Evolutionary conservation across 2,329 filamentous ascomycete species (phyloP), one percentile per base, ranked within the genome.

Genomic region (Onygenales sp.): DNA sequence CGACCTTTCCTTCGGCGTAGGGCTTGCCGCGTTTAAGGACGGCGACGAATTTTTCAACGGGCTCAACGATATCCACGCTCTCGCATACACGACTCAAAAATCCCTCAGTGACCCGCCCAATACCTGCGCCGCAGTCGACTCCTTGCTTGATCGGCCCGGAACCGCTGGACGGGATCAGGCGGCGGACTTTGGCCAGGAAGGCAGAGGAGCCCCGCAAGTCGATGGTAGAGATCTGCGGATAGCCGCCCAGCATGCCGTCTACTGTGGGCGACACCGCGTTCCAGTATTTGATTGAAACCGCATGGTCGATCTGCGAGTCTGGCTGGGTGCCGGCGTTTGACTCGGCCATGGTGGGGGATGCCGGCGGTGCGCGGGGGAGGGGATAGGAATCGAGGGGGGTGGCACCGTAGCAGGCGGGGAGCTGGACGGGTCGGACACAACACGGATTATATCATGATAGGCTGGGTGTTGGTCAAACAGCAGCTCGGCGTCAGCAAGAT

Each of bases 51-150:
- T 90, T 89, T 61, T 77, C 74, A 17, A 95, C 81, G 0, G 91
- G 92, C 73, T 96, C 91, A 34, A 96, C 82, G 21, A 94, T 77
- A 66, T 96, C 91, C 6, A 95, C 85, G 2, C 77, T 72, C 13
- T 81, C 73, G n/a, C 85, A 84, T 1, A 92, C 73, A 27, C 81
- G 75, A 32, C 85, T 70, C n/a, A 96, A 75, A 3, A 96, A 77
- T 0, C 86, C 87, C 54, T 85, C 78, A 0, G 89, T 95, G 55
- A 96, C 80, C 42, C 92, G 78, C 0, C 91, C 92, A 54, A 95
- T 94, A 0, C 91, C 81, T 0, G 82, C 82, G 17, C 82, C 81
- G 58, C 80, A 82, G 63, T 84, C 82, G 11, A 77, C 78, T 2
- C 72, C 78, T n/a, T 73, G 64, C 6, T 40, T 14, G 1, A 67